Percentiles rank a stretch among this genome's conserved stretches.
phyloP scores from a whole-genome alignment of 176 grass and related monocot species.

The Saccharum spontaneum region DNA sequence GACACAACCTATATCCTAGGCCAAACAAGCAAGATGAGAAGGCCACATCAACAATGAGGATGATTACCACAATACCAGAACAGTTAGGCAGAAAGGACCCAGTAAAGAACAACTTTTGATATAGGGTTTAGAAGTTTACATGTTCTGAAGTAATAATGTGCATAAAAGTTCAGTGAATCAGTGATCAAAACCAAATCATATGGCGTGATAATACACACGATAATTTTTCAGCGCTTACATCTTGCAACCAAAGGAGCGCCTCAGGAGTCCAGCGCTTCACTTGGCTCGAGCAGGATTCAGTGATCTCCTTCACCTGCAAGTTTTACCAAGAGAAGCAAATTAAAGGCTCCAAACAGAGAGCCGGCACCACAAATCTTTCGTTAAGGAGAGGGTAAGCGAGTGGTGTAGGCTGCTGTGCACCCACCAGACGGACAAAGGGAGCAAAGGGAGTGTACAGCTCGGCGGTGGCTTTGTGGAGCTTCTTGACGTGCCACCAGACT shows the following conservation, averaged over 20 bases:
- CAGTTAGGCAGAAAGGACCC: too few species aligned
- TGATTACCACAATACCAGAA: too few species aligned
- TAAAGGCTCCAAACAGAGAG: not conserved
- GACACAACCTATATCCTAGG: not conserved
- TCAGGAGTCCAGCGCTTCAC: constrained; percentile 48
- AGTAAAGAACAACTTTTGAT: too few species aligned
- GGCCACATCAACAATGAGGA: too few species aligned
- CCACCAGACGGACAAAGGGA: constrained; percentile 2
- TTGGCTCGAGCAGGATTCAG: constrained; percentile 2
- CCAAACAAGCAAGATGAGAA: too few species aligned
- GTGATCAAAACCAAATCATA: too few species aligned
- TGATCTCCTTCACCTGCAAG: constrained; percentile 63
- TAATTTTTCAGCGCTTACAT: constrained; percentile 21
- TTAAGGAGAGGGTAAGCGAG: not conserved
- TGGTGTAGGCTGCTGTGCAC: not conserved
- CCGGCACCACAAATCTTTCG: not conserved
- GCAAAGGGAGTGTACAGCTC: not conserved
- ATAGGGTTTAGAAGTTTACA: too few species aligned
- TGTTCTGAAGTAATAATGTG: too few species aligned
- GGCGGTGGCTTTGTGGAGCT: constrained; percentile 47
- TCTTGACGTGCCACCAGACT: constrained; percentile 21
- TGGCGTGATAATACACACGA: too few species aligned
- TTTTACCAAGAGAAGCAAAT: too few species aligned
- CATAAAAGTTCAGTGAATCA: too few species aligned
- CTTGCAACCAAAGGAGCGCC: constrained; percentile 48